A percentile compares a stretch with the other conserved stretches of the same genome.
Evolutionary conservation across 1,284 basidiomycete species (phyloP).

Genomic region (Rhodotorula sp.): DNA sequence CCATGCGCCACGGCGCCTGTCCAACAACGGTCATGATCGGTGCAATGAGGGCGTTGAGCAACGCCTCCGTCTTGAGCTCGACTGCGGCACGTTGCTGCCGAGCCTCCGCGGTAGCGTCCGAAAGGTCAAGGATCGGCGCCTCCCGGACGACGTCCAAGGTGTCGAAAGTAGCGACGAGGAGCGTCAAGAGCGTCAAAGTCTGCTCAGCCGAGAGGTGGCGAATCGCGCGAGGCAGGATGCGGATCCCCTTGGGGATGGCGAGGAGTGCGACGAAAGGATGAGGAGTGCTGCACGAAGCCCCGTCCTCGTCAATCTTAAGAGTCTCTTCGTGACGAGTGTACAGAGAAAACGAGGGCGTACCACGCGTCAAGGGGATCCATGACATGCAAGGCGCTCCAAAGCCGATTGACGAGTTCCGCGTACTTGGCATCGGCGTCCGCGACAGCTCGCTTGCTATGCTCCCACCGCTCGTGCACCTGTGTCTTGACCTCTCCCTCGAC

Average conservation of each 20-base stretch:
- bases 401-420: slow-evolving; percentile 61
- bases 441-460: slow-evolving; percentile 25
- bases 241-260: slow-evolving; percentile 86
- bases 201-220: slow-evolving; percentile 79
- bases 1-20: slow-evolving; percentile 71
- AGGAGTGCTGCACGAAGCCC: slow-evolving; percentile 61
- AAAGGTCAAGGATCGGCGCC: slow-evolving; percentile 57
- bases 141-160: slow-evolving; percentile 85
- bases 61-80: slow-evolving; percentile 83
- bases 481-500: slow-evolving; percentile 33
- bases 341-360: slow-evolving; percentile 50
- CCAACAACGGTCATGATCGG: slow-evolving; percentile 79
- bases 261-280: slow-evolving; percentile 96
- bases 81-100: slow-evolving; percentile 48
- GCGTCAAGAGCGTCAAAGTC: slow-evolving; percentile 80
- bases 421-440: slow-evolving; percentile 59
- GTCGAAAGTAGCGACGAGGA: slow-evolving; percentile 88
- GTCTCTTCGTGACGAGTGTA: slow-evolving; percentile 10
- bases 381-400: slow-evolving; percentile 81
- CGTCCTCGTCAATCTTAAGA: not conserved
- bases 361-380: slow-evolving; percentile 89
- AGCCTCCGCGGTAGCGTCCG: slow-evolving; percentile 21
- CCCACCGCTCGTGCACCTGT: slow-evolving; percentile 16
- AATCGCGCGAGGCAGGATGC: slow-evolving; percentile 80
- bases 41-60: slow-evolving; percentile 80